A percentile compares a stretch with the other conserved stretches of the same genome.
Evolutionary conservation across 805 yeast genomes (phyloP).

Genomic region (Candida saitoana): DNA sequence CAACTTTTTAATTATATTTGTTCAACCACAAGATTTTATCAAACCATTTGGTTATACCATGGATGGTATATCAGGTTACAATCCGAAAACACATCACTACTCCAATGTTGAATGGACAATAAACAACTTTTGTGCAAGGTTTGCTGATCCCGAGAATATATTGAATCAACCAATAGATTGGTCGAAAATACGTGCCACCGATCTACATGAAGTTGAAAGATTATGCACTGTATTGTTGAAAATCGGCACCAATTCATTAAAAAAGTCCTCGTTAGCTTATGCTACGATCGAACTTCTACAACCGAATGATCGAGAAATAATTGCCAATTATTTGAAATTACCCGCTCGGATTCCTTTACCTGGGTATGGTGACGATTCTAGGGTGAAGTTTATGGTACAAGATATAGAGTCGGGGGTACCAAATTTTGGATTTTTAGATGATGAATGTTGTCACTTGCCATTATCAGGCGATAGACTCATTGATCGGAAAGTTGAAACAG

Average conservation of each 20-base stretch:
- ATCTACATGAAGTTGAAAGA: conserved; percentile 12
- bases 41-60: conserved; percentile 1
- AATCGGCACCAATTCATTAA: conserved; percentile 21
- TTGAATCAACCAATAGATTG: conserved; percentile 9
- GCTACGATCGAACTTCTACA: conserved; percentile 15
- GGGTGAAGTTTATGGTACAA: conserved; percentile 1
- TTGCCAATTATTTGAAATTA: conserved; percentile 9
- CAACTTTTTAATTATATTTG: conserved; percentile 11
- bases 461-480: neutral
- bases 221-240: conserved; percentile 15
- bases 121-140: conserved; percentile 6
- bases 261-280: conserved; percentile 16
- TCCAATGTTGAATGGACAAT: conserved; percentile 5
- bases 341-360: neutral
- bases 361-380: neutral
- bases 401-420: neutral
- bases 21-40: conserved; percentile 15
- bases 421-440: neutral
- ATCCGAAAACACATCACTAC: conserved; percentile 1
- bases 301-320: conserved; percentile 12
- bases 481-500: too few relatives aligned
- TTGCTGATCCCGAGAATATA: conserved; percentile 6
- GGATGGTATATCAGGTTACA: conserved; percentile 6
- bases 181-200: conserved; percentile 13
- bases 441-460: too few relatives aligned